phyloP scores from a whole-genome alignment of 495 filamentous ascomycete genomes.

The Penicillium lividum region DNA sequence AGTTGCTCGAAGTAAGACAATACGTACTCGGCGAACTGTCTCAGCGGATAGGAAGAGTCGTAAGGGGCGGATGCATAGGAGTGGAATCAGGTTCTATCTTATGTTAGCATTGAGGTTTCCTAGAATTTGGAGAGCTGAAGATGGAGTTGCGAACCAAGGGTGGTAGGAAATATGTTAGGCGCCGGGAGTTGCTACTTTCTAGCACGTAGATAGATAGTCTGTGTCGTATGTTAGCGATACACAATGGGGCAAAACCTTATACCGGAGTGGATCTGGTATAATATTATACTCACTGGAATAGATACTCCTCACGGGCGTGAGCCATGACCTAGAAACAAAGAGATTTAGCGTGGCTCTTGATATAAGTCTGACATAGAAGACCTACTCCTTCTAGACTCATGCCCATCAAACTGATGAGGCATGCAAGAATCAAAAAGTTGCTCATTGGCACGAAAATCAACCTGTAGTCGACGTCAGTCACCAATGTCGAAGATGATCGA shows the following conservation, averaged over 20 bases:
- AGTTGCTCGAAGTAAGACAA: conserved; percentile 73
- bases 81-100: conserved; percentile 78
- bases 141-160: conserved; percentile 48
- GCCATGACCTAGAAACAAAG: conserved; percentile 53
- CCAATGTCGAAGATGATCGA: not conserved
- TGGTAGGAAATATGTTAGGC: conserved; percentile 79
- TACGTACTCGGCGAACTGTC: conserved; percentile 70
- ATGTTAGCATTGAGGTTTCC: conserved; percentile 24
- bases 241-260: not conserved
- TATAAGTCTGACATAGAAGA: conserved; percentile 7
- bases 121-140: conserved; percentile 13
- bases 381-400: conserved; percentile 85
- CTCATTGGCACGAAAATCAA: conserved; percentile 81
- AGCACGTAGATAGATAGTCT: conserved; percentile 70
- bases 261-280: not conserved
- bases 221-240: conserved; percentile 8
- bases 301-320: conserved; percentile 72
- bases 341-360: conserved; percentile 3
- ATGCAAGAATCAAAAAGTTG: conserved; percentile 89
- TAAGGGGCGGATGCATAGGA: conserved; percentile 80
- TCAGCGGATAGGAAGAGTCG: conserved; percentile 73
- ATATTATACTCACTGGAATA: conserved; percentile 64
- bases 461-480: conserved; percentile 36
- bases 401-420: conserved; percentile 86
- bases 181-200: conserved; percentile 71